A percentile compares a stretch with the other conserved stretches of the same genome.
These are phyloP conservation scores for Eucalyptus marginata DNA, from an alignment of 345 rosid genomes.

Conservation along the genomic window DNA sequence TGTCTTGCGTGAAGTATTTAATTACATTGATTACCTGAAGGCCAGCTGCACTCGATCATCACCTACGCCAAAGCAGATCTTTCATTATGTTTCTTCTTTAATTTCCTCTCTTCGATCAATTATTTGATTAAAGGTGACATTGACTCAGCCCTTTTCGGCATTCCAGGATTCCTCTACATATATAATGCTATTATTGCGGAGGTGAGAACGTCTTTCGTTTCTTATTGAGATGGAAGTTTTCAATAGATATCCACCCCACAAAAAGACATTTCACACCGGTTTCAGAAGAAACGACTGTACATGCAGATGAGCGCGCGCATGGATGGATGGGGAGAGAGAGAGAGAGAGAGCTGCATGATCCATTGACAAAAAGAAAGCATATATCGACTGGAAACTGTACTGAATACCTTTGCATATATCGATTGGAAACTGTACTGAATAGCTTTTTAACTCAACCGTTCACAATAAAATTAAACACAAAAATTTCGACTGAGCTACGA, in stretches of 20 bases:
- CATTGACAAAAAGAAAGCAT: not conserved
- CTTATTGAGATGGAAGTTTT: not conserved
- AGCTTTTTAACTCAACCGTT: not conserved
- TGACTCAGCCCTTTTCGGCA: not conserved
- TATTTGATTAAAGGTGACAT: not conserved
- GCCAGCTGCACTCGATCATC: not conserved
- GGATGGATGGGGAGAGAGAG: not conserved
- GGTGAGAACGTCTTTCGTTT: not conserved
- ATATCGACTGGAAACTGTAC: not conserved
- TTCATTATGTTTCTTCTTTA: not conserved
- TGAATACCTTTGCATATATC: not conserved
- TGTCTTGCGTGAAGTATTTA: not conserved
- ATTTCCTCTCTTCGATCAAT: not conserved
- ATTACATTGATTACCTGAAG: not conserved
- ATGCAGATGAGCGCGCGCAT: not conserved
- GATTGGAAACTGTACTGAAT: not conserved
- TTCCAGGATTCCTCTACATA: not conserved
- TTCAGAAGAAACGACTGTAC: not conserved
- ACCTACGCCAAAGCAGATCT: not conserved
- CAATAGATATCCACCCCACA: not conserved
- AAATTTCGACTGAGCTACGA: not conserved
- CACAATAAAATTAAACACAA: not conserved
- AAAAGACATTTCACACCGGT: not conserved
- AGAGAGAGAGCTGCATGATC: not conserved
- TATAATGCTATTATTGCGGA: not conserved